A percentile compares a stretch with the other conserved stretches of the same genome.
phyloP scores from a whole-genome alignment of 805 yeast genomes.

The Ogataea salicorniae region DNA sequence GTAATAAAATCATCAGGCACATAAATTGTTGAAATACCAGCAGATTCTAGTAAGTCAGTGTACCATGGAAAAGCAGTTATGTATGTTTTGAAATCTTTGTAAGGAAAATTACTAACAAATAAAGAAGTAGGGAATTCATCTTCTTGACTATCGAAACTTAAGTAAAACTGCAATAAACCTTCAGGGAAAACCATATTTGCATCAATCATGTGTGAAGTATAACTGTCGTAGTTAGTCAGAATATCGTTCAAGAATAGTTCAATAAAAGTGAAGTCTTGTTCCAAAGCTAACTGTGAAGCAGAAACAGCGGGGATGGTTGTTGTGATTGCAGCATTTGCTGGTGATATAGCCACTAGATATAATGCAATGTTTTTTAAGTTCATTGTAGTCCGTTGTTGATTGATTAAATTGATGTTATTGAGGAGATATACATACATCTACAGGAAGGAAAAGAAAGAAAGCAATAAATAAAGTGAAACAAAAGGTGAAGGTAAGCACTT shows the following conservation, averaged over 20 bases:
- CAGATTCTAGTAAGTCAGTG: conserved; percentile 21
- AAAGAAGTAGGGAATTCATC: conserved; percentile 22
- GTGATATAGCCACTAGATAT: too few species aligned
- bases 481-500: too few species aligned
- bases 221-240: conserved; percentile 20
- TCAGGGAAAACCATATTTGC: conserved; percentile 26
- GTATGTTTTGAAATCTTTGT: conserved; percentile 28
- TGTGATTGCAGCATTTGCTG: conserved; percentile 6
- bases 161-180: conserved; percentile 26
- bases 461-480: too few species aligned
- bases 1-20: conserved; percentile 26
- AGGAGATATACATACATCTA: too few species aligned
- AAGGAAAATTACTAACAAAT: conserved; percentile 27
- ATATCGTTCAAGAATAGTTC: conserved; percentile 31
- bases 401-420: too few species aligned
- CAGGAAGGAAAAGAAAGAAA: not conserved
- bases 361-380: not conserved
- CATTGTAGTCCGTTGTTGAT: too few species aligned
- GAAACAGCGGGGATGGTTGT: conserved; percentile 21
- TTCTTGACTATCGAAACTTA: conserved; percentile 13
- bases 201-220: conserved; percentile 32
- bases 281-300: conserved; percentile 29
- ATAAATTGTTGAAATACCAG: conserved; percentile 22
- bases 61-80: conserved; percentile 33
- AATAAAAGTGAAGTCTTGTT: conserved; percentile 28